Percentiles rank a stretch among this genome's conserved stretches.
Evolutionary conservation across 192 early-diverging fungal genomes (phyloP).

Genomic region (Entomortierella beljakovae): DNA sequence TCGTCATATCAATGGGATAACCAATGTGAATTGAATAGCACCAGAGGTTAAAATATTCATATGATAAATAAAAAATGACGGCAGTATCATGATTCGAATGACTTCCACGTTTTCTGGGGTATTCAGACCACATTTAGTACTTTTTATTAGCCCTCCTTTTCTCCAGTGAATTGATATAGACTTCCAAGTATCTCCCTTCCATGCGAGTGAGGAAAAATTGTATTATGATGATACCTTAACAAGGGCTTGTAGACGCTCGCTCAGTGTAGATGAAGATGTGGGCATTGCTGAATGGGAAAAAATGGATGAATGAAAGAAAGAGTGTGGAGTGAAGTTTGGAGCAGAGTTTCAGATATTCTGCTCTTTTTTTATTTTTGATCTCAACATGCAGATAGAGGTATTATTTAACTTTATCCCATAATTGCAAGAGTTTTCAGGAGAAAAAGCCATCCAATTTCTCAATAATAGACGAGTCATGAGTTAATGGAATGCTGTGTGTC

Average conservation of each 20-base stretch:
- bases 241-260: constrained; percentile 22
- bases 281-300: constrained; percentile 15
- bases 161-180: no score
- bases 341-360: not conserved
- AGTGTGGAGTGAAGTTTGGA: constrained; percentile 7
- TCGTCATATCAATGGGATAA: not conserved
- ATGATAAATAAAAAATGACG: no score
- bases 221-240: constrained; percentile 30
- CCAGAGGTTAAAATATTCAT: no score
- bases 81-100: no score
- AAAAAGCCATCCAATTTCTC: constrained; percentile 22
- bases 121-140: no score
- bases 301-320: constrained; percentile 11
- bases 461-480: constrained; percentile 29
- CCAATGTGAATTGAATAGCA: no score
- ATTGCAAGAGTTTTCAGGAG: not conserved
- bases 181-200: no score
- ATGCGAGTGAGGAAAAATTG: not conserved
- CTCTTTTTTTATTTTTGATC: not conserved
- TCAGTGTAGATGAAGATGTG: constrained; percentile 16
- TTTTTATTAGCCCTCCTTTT: no score
- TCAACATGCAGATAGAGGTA: not conserved
- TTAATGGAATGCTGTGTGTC: constrained; percentile 47
- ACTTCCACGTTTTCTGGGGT: no score
- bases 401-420: not conserved